Evolutionary conservation across 352 stramenopile genomes (phyloP).

Genomic region (Phytophthora fragariae): DNA sequence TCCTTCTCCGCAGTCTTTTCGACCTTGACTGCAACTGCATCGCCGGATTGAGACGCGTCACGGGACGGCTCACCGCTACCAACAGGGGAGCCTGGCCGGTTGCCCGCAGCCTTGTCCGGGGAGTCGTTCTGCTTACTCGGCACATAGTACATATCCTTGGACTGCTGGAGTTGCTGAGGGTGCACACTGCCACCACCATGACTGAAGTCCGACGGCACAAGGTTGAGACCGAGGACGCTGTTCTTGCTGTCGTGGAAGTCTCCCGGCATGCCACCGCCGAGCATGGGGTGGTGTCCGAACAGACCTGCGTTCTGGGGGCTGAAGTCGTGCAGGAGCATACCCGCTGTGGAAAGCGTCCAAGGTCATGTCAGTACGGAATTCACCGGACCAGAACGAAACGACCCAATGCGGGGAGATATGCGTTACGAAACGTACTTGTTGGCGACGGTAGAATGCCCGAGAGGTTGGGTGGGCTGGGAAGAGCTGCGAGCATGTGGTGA

Average conservation of each 20-base stretch:
- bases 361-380: conserved; percentile 24
- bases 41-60: conserved; percentile 17
- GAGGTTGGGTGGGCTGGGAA: conserved; percentile 79
- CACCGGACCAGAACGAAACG: not conserved
- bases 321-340: conserved; percentile 84
- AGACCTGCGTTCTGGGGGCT: conserved; percentile 64
- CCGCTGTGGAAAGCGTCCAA: conserved; percentile 42
- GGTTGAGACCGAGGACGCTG: conserved; percentile 65
- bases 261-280: conserved; percentile 26
- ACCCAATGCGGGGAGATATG: not conserved
- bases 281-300: conserved; percentile 58
- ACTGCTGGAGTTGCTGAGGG: conserved; percentile 46
- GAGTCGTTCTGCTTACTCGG: conserved; percentile 37
- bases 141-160: conserved; percentile 50
- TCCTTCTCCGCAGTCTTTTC: conserved; percentile 24
- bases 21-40: conserved; percentile 23
- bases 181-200: conserved; percentile 35
- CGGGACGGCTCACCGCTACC: conserved; percentile 10
- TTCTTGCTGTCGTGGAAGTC: conserved; percentile 65
- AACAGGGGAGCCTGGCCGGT: conserved; percentile 40
- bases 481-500: conserved; percentile 66
- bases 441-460: conserved; percentile 79
- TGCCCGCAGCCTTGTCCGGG: conserved; percentile 42
- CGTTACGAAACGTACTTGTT: conserved; percentile 64
- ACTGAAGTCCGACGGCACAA: conserved; percentile 72